phyloP scores from a whole-genome alignment of 164 flowering plant genomes.

The Kingdonia uniflora region DNA sequence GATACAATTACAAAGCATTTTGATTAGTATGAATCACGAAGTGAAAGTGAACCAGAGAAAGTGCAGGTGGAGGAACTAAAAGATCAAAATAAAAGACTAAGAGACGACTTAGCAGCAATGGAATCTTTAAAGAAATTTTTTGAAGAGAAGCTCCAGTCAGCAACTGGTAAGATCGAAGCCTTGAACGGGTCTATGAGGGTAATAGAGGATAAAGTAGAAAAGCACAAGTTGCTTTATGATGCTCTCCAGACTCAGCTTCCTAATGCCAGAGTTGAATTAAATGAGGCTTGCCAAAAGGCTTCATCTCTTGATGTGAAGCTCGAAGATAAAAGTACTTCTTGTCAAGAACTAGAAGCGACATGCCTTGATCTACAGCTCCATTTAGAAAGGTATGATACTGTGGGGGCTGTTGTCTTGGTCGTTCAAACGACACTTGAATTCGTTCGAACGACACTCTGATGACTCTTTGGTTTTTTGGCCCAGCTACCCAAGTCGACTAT shows the following conservation, averaged over 20 bases:
- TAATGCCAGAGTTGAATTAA: slow-evolving; percentile 43
- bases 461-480: too few relatives aligned
- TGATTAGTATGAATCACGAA: slow-evolving; percentile 27
- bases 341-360: slow-evolving; percentile 65
- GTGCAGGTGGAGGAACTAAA: slow-evolving; percentile 5
- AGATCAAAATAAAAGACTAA: slow-evolving; percentile 34
- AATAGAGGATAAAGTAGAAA: slow-evolving; percentile 59
- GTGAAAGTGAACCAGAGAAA: slow-evolving; percentile 28
- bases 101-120: slow-evolving; percentile 27
- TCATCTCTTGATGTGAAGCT: slow-evolving; percentile 65
- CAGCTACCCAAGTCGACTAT: too few relatives aligned
- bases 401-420: too few relatives aligned
- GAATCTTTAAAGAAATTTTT: slow-evolving; percentile 28
- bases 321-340: slow-evolving; percentile 55
- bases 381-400: slow-evolving; percentile 63
- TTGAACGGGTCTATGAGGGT: slow-evolving; percentile 36
- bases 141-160: slow-evolving; percentile 34
- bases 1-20: slow-evolving; percentile 44
- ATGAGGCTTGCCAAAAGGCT: slow-evolving; percentile 47
- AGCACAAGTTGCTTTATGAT: slow-evolving; percentile 50
- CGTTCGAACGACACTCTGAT: too few relatives aligned
- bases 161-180: slow-evolving; percentile 17
- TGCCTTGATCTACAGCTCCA: slow-evolving; percentile 88
- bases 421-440: too few relatives aligned
- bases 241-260: slow-evolving; percentile 72